Percentiles rank a stretch among this genome's conserved stretches.
Conservation (phyloP, 2,329 filamentous ascomycete genomes). For the Hypoxylon sp. region DNA sequence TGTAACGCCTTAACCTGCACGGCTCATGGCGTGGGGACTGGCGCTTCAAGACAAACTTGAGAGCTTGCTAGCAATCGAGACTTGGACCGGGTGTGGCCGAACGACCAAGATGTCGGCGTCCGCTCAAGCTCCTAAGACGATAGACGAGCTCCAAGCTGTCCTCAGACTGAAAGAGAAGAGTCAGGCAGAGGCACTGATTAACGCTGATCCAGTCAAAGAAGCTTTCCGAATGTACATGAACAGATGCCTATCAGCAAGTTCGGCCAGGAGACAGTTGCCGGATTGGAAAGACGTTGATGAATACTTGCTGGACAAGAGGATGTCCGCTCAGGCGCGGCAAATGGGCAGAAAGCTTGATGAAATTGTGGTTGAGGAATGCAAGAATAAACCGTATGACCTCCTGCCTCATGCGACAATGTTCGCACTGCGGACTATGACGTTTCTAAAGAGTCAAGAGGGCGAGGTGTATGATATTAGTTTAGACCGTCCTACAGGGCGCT, state of each 20-base stretch:
- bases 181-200: constrained; percentile 20
- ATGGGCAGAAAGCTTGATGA: constrained; percentile 2
- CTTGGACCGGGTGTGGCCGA: not conserved
- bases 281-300: constrained; percentile 31
- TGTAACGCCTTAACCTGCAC: not conserved
- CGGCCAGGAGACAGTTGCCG: constrained; percentile 3
- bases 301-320: constrained; percentile 15
- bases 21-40: not conserved
- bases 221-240: constrained; percentile 33
- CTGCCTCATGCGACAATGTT: constrained; percentile 30
- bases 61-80: not conserved
- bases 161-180: constrained; percentile 16
- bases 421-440: constrained; percentile 18
- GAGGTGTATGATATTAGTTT: constrained; percentile 15
- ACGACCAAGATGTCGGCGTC: constrained; percentile 18
- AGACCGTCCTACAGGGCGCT: not conserved
- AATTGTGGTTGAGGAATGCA: constrained; percentile 8
- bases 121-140: constrained; percentile 19
- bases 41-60: not conserved
- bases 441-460: constrained; percentile 16
- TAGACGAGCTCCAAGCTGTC: constrained; percentile 19
- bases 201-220: constrained; percentile 18
- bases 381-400: constrained; percentile 22
- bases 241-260: constrained; percentile 28
- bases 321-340: not conserved